Conservation (phyloP, 2,329 filamentous ascomycete genomes). For the Arachnopeziza araneosa region DNA sequence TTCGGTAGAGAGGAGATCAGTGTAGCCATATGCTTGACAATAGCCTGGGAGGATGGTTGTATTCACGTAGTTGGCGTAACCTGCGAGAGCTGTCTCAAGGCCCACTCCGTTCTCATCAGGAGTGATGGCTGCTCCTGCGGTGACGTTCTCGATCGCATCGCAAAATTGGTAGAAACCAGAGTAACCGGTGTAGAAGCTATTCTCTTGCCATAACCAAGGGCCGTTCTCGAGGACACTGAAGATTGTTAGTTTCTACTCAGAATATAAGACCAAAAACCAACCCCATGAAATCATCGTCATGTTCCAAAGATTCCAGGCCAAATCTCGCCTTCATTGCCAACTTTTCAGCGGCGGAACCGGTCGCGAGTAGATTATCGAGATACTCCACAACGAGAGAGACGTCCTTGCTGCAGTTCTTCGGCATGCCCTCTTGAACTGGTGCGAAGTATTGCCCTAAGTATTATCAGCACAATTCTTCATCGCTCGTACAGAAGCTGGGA, state of each 20-base stretch:
- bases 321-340: constrained; percentile 46
- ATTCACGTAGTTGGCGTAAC: constrained; percentile 50
- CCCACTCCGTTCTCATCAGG: constrained; percentile 44
- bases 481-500: not conserved
- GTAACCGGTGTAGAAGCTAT: constrained; percentile 44
- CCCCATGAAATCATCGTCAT: constrained; percentile 34
- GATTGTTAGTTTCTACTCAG: not conserved
- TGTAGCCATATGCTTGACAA: constrained; percentile 45
- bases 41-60: constrained; percentile 39
- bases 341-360: constrained; percentile 38
- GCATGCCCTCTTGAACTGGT: constrained; percentile 52
- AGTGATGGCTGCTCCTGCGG: constrained; percentile 28
- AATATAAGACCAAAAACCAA: constrained; percentile 7
- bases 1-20: constrained; percentile 35
- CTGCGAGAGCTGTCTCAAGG: constrained; percentile 45
- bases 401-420: constrained; percentile 51
- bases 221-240: constrained; percentile 46
- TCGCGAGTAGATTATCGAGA: constrained; percentile 43
- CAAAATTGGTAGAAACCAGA: constrained; percentile 41
- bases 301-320: constrained; percentile 42
- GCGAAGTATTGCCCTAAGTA: constrained; percentile 47
- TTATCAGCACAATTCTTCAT: not conserved
- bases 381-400: constrained; percentile 46
- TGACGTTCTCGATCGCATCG: constrained; percentile 35
- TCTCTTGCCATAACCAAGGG: constrained; percentile 53